Base-by-base conservation (phyloP, 2,329 filamentous ascomycete species). In the Dactylellina cionopaga region DNA sequence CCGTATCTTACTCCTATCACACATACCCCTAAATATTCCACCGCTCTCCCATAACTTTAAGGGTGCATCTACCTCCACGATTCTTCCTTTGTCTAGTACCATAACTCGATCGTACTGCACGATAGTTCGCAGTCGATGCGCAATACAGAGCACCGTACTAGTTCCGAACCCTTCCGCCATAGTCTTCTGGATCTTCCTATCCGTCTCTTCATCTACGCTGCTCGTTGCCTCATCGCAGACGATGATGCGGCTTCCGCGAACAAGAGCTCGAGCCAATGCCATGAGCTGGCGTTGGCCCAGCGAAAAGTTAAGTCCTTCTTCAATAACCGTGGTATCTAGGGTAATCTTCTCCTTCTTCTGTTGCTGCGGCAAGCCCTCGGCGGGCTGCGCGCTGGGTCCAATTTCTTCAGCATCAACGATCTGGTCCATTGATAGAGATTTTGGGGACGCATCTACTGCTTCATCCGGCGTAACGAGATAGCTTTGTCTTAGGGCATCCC, bases 171-270 rank as follows among this genome's bases (percentile, higher is more conserved):
- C 93, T 0, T 86, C 85, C 0, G 91, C 89, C 80, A 98, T 97
- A 2, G 93, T 96, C 62, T 84, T 83, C 81, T 98, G 94, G 79
- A 98, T 96, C 85, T 95, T 96, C 81, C 92, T 90, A 79, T 99
- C 95, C 2, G 94, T 98, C 79, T 97, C 94, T 84, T 97, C 95
- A 80, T 98, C 94, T 5, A 98, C 93, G 0, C 88, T 91, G 1
- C 89, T 92, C 0, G 95, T 99, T 0, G 95, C 95, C 81, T 99
- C 95, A 82, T 99, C 95, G 80, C 94, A 97, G 52, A 99, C 89
- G 77, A 98, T 97, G 81, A 98, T 97, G 76, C 90, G 92, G 0
- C 89, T 90, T 43, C 89, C 88, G 35, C 94, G 89, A 3, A 98
- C 94, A 1, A 99, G 86, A 0, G 95, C 95, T 0, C 95, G 89